phyloP scores from a whole-genome alignment of 768 basidiomycete species.

The Nidularia pulvinata region DNA sequence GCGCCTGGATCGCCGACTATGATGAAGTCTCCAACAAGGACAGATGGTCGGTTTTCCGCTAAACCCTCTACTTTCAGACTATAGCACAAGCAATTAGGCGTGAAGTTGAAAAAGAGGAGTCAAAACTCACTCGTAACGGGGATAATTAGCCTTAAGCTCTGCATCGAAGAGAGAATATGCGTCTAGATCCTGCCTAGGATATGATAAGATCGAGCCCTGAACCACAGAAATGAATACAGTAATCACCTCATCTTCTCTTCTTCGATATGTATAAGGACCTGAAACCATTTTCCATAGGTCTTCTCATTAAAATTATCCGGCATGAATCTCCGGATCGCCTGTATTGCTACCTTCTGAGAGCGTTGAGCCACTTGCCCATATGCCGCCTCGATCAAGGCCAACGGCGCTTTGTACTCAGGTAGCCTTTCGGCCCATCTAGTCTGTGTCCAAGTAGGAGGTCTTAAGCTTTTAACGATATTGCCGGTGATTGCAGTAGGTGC shows the following conservation, averaged over 20 bases:
- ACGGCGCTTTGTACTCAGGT: conserved; percentile 26
- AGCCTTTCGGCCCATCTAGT: conserved; percentile 31
- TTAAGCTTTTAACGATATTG: conserved; percentile 26
- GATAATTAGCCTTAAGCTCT: conserved; percentile 27
- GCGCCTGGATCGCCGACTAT: conserved; percentile 24
- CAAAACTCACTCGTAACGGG: conserved; percentile 40
- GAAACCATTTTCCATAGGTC: conserved; percentile 44
- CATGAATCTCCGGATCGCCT: conserved; percentile 27
- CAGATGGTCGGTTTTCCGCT: conserved; percentile 57
- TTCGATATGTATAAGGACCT: conserved; percentile 45
- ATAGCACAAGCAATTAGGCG: not conserved
- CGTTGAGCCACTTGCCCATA: conserved; percentile 12
- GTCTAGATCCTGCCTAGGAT: conserved; percentile 33
- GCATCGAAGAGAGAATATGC: conserved; percentile 32
- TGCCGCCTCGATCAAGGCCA: conserved; percentile 23
- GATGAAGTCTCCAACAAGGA: conserved; percentile 51
- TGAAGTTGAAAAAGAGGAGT: not conserved
- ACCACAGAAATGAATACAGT: not conserved
- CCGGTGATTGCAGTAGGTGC: conserved; percentile 22
- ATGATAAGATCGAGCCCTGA: conserved; percentile 5
- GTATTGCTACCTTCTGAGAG: conserved; percentile 9
- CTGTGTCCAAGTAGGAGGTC: conserved; percentile 36
- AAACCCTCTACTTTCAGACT: conserved; percentile 55
- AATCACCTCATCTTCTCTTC: conserved; percentile 45
- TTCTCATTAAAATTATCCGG: conserved; percentile 27